Evolutionary conservation across 768 basidiomycete genomes (phyloP), one percentile per base, ranked within the genome.

Genomic region (Gyrodon lividus): DNA sequence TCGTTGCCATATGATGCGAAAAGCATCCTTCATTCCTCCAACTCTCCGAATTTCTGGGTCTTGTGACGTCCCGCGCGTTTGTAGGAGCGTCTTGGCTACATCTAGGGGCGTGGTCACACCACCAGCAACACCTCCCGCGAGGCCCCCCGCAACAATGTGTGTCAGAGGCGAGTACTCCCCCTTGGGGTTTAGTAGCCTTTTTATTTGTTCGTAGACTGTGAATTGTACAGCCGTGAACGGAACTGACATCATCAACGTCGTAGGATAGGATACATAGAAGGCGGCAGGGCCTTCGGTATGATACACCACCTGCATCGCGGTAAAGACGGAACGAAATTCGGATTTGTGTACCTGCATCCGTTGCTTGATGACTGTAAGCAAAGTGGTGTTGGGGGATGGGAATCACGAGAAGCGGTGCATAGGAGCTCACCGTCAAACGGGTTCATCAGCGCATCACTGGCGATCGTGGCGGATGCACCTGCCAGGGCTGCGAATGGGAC

Each of bases 211-310:
- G 73, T 99, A 99, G 7, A 92, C 90, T 7, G 92, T 91, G 73
- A 92, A 98, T 69, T 99, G 97, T 43, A 94, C 95, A 48, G 97
- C 97, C 59, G 95, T 98, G 77, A 98, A 98, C 2, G 97, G 97
- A 52, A 99, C 89, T 40, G 92, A 87, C 79, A 99, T 98, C 57
- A 83, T 91, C 61, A 99, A 77, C 4, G 97, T 99, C 14, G 97
- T 99, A 19, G 97, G 97, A 71, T 99, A 99, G 5, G 97, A 99
- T 52, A 99, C 84, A 71, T 98, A 99, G 77, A 99, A 98, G 8
- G 97, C 97, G 33, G 73, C 61, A 41, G 97, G 67, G 34, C 97
- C 97, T 72, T 99, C 97, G 31, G 74, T 83, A 39, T 72, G 79
- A 72, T 92, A 93, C 46, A 99, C 89, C 12, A 86, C 84, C 20